Percentiles rank a stretch among this genome's conserved stretches.
These are phyloP conservation scores for Colletotrichum musae DNA, from an alignment of 2,329 filamentous ascomycete genomes.

Conservation along the genomic window DNA sequence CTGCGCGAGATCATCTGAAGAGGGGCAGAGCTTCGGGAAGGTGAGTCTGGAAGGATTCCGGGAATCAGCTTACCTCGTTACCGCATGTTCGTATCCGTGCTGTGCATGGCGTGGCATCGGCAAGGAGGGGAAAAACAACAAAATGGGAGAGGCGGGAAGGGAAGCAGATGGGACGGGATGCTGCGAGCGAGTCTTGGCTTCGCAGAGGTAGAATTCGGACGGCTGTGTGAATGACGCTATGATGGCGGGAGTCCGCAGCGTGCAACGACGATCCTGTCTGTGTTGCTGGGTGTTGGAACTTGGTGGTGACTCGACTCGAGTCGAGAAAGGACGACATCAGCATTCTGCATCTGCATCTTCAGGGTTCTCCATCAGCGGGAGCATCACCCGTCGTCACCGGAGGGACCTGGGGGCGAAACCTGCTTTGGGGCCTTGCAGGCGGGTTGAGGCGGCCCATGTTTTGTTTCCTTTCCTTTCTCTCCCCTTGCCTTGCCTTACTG, in stretches of 20 bases:
- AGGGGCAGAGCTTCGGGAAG: constrained; percentile 9
- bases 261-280: constrained; percentile 27
- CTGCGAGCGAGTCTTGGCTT: constrained; percentile 7
- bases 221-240: constrained; percentile 33
- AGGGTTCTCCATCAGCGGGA: constrained; percentile 15
- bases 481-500: neutral
- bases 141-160: constrained; percentile 24
- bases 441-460: constrained; percentile 4
- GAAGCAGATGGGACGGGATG: constrained; percentile 25
- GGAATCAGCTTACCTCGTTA: neutral
- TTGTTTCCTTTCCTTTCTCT: constrained; percentile 17
- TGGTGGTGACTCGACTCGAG: neutral
- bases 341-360: constrained; percentile 11
- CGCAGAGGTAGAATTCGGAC: constrained; percentile 20
- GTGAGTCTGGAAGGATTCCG: neutral
- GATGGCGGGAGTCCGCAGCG: constrained; percentile 32
- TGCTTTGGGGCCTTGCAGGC: constrained; percentile 4
- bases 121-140: constrained; percentile 11
- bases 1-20: neutral
- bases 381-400: constrained; percentile 8
- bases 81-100: constrained; percentile 7
- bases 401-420: constrained; percentile 4
- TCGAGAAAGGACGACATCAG: too few relatives aligned
- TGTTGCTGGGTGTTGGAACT: constrained; percentile 10
- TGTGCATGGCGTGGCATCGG: neutral